Evolutionary conservation across 768 basidiomycete species (phyloP), one percentile per base, ranked within the genome.

Genomic region (Podaxis sp.): DNA sequence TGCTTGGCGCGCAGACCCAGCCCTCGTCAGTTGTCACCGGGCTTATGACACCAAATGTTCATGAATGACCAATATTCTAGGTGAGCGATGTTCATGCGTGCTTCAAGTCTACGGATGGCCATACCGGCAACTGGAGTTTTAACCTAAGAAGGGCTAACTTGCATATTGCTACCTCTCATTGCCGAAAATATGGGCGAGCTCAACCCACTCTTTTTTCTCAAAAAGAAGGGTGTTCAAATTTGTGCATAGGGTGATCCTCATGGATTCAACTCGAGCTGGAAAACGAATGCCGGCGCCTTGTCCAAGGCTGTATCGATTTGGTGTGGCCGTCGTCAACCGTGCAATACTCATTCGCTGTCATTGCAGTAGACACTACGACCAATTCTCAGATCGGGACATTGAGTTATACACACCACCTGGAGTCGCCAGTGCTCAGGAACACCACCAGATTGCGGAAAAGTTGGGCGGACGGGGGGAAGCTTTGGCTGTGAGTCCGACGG

Each of bases 301-400:
- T 91, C 91, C 2, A 99, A 96, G 71, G 96, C 95, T 0, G 82
- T 98, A 1, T 95, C 96, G 0, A 90, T 96, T 55, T 98, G 96
- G 96, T 96, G 96, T 71, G 80, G 80, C 91, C 8, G 91, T 95
- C 4, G 79, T 96, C 64, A 98, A 96, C 70, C 80, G 86, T 55
- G 88, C 85, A 33, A 73, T 85, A 37, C 65, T 71, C 10, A 70
- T 75, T 52, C 77, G 74, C 13, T 73, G 75, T 64, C 72, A 78
- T 0, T 69, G 72, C 2, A 56, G 64, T 28, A 46, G 56, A n/a
- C 49, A 62, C 12, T 46, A 26, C 13, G 54, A 65, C 17, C 41
- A 44, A 7, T 60, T 66, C 5, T n/a, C 17, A 12, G 38, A 66
- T 10, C 91, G 89, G 89, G 82, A 90, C 66, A 73, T 69, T 0